These are phyloP conservation scores for Wickerhamiella qilinensis DNA, from an alignment of 805 yeast genomes.

Conservation along the genomic window DNA sequence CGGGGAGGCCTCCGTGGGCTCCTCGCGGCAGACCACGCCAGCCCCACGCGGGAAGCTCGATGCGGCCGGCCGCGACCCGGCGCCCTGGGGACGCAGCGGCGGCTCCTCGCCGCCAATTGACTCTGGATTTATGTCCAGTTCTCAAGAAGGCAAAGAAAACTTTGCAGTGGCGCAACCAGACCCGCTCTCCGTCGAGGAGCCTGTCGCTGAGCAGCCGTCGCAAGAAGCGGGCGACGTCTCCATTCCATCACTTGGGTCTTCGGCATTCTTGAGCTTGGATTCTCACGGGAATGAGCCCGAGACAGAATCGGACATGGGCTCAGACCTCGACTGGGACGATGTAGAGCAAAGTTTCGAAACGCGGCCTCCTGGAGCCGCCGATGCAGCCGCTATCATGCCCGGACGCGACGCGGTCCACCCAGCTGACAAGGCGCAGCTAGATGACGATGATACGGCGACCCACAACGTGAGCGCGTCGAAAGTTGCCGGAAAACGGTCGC, in stretches of 20 bases:
- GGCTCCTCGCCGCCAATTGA: not conserved
- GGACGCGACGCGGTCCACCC: too few species aligned
- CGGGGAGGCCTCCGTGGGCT: not conserved
- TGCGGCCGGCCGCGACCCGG: too few species aligned
- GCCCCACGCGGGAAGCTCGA: too few species aligned
- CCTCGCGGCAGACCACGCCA: too few species aligned
- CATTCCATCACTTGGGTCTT: not conserved
- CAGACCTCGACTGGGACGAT: constrained; percentile 1
- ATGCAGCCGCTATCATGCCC: not conserved
- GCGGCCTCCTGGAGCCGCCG: not conserved
- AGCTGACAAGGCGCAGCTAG: not conserved
- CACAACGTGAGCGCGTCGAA: not conserved
- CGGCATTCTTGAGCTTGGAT: not conserved
- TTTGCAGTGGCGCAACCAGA: not conserved
- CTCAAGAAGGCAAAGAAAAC: not conserved
- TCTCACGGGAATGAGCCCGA: not conserved
- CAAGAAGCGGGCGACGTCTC: not conserved
- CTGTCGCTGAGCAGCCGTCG: not conserved
- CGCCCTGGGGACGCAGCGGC: not conserved
- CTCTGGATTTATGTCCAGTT: not conserved
- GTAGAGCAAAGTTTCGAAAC: not conserved
- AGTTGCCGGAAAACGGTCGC: not conserved
- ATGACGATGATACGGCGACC: not conserved
- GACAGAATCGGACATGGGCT: not conserved
- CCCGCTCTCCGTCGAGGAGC: not conserved